Percentiles rank a stretch among this genome's conserved stretches.
Conservation (phyloP, 2,329 filamentous ascomycete genomes). For the Neonectria faginata region DNA sequence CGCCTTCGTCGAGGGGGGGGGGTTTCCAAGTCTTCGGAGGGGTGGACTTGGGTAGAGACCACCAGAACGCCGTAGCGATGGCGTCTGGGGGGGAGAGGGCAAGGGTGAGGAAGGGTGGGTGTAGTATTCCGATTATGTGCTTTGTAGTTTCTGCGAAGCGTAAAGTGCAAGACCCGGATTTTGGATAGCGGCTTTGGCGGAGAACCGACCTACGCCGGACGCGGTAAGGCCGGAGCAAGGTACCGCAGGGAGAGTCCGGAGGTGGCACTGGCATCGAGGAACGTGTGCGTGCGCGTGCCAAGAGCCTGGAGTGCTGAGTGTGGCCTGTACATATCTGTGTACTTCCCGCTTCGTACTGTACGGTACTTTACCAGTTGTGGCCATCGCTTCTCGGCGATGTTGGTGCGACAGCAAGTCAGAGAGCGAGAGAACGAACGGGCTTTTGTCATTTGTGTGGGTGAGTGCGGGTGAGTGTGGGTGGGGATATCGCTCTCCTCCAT, state of each 20-base stretch:
- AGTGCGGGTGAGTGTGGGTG: slow-evolving; percentile 2
- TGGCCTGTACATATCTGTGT: no score
- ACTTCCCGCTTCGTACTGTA: not conserved
- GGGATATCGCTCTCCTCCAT: not conserved
- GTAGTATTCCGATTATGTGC: slow-evolving; percentile 24
- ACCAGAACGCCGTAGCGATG: slow-evolving; percentile 32
- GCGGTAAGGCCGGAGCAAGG: slow-evolving; percentile 29
- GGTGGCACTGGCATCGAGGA: slow-evolving; percentile 38
- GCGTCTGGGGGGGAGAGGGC: slow-evolving; percentile 17
- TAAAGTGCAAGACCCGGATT: slow-evolving; percentile 35
- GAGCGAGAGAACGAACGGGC: not conserved
- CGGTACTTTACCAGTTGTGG: slow-evolving; percentile 22
- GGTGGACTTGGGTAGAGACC: slow-evolving; percentile 25
- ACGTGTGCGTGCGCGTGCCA: slow-evolving; percentile 5
- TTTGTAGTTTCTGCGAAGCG: not conserved
- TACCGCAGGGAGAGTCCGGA: slow-evolving; percentile 38
- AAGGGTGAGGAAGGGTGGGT: slow-evolving; percentile 35
- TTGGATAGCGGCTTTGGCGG: slow-evolving; percentile 35
- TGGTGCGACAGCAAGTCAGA: slow-evolving; percentile 27
- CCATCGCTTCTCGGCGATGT: slow-evolving; percentile 30
- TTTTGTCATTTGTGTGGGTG: not conserved
- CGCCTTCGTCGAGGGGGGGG: slow-evolving; percentile 29
- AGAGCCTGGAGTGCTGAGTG: not conserved
- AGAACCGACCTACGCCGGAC: slow-evolving; percentile 33
- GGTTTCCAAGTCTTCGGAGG: slow-evolving; percentile 2